Percentiles rank a stretch among this genome's conserved stretches.
These are phyloP conservation scores for Marasmius tenuissimus DNA, from an alignment of 1,284 basidiomycete genomes.

Conservation along the genomic window DNA sequence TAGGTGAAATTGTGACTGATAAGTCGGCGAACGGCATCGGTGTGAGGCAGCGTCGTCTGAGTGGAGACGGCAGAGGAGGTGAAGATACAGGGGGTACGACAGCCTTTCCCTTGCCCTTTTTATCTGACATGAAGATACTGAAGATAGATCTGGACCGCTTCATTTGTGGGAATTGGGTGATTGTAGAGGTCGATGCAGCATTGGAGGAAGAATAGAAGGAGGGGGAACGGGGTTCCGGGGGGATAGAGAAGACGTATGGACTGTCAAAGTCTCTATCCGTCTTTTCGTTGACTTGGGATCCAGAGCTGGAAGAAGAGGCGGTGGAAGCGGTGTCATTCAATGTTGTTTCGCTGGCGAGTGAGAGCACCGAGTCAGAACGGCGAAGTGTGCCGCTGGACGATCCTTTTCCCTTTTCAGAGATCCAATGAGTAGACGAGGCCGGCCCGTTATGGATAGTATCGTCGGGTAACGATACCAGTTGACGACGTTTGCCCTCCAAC, in stretches of 20 bases:
- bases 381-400: conserved; percentile 4
- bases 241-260: not conserved
- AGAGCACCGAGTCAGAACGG: not conserved
- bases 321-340: not conserved
- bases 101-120: conserved; percentile 11
- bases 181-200: not conserved
- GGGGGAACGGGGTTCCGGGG: not conserved
- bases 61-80: conserved; percentile 10
- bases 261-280: not conserved
- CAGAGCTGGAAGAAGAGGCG: not conserved
- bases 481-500: conserved; percentile 54
- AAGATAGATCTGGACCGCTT: conserved; percentile 5
- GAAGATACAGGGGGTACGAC: conserved; percentile 3
- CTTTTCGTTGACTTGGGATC: not conserved
- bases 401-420: not conserved
- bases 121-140: conserved; percentile 1
- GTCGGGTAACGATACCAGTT: conserved; percentile 43
- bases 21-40: conserved; percentile 56
- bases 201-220: not conserved
- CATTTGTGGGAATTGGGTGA: not conserved
- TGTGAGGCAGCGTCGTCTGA: conserved; percentile 18
- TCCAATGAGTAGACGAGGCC: conserved; percentile 1
- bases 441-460: conserved; percentile 7
- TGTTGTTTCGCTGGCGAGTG: not conserved
- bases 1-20: conserved; percentile 56